These are phyloP conservation scores for Boletus rubroflammeus DNA, from an alignment of 768 basidiomycete species.

Conservation along the genomic window DNA sequence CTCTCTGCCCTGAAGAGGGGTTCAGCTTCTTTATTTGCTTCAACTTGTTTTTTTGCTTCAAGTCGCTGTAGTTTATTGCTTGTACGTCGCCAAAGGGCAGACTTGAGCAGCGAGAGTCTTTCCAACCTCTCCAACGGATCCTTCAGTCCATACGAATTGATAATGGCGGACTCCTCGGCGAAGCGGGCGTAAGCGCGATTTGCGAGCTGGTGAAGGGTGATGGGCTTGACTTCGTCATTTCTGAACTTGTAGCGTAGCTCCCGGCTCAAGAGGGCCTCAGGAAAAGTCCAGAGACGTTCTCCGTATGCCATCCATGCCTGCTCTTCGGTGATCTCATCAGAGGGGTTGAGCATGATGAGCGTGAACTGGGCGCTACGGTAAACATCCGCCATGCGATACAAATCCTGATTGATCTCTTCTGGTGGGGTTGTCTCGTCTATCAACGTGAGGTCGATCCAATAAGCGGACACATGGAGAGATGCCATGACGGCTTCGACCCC, in stretches of 20 bases:
- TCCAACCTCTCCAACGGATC: conserved; percentile 26
- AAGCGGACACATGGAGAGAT: conserved; percentile 14
- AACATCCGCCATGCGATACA: conserved; percentile 25
- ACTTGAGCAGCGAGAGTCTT: conserved; percentile 18
- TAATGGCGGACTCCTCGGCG: conserved; percentile 17
- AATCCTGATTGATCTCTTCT: conserved; percentile 12
- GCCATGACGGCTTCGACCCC: neutral
- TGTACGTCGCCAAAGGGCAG: conserved; percentile 23
- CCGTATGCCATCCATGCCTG: conserved; percentile 17
- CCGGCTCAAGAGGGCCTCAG: conserved; percentile 21
- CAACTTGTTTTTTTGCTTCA: neutral
- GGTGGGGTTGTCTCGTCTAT: neutral
- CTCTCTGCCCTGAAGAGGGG: conserved; percentile 13
- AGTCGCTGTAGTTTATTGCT: neutral
- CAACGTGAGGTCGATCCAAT: conserved; percentile 21
- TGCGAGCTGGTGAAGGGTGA: conserved; percentile 25
- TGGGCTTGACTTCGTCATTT: conserved; percentile 7
- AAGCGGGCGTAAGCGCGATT: conserved; percentile 17
- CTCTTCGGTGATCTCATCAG: neutral
- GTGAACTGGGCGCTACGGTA: conserved; percentile 23
- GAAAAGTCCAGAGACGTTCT: conserved; percentile 25
- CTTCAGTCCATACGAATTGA: conserved; percentile 18
- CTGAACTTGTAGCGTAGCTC: conserved; percentile 15
- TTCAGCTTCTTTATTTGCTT: neutral
- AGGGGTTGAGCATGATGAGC: conserved; percentile 17